Percentiles rank a stretch among this genome's conserved stretches.
Conservation (phyloP, 139 green algal species). For the Chlorella sorokiniana region DNA sequence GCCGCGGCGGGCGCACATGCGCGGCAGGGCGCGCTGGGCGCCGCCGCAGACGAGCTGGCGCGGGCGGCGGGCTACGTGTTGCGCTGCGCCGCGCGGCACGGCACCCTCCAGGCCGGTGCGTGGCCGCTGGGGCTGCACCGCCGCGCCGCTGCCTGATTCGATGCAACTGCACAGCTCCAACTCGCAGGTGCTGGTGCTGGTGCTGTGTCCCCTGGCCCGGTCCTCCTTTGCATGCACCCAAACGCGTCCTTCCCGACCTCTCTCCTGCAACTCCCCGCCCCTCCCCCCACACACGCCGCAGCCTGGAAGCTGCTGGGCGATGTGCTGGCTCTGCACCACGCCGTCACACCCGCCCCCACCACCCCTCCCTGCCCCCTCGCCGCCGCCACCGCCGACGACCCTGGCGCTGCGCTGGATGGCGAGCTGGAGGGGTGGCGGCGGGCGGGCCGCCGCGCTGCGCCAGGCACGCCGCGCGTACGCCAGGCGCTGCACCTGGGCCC, state of each 20-base stretch:
- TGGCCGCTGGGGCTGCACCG: neutral
- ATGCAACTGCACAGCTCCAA: neutral
- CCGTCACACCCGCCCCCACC: slow-evolving; percentile 36
- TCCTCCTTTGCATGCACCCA: neutral
- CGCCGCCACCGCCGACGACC: neutral
- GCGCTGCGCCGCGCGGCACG: slow-evolving; percentile 4
- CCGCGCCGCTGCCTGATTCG: neutral
- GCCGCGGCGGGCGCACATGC: slow-evolving; percentile 49
- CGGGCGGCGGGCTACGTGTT: slow-evolving; percentile 41
- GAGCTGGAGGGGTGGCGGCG: slow-evolving; percentile 30
- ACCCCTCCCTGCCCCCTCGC: neutral
- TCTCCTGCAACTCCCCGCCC: neutral
- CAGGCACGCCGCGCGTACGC: slow-evolving; percentile 55
- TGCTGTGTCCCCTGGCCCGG: neutral
- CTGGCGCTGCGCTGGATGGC: neutral
- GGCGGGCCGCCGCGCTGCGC: slow-evolving; percentile 43
- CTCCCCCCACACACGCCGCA: neutral
- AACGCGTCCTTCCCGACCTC: neutral
- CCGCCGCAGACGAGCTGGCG: slow-evolving; percentile 58
- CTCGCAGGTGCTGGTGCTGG: neutral
- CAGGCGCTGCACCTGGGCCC: slow-evolving; percentile 69
- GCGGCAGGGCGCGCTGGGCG: slow-evolving; percentile 51
- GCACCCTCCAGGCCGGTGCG: slow-evolving; percentile 48
- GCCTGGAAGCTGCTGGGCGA: slow-evolving; percentile 81
- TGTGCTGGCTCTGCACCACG: slow-evolving; percentile 61